Evolutionary conservation across 73 alveolate species (phyloP).

Genomic region (Paramecium tetraurelia): DNA sequence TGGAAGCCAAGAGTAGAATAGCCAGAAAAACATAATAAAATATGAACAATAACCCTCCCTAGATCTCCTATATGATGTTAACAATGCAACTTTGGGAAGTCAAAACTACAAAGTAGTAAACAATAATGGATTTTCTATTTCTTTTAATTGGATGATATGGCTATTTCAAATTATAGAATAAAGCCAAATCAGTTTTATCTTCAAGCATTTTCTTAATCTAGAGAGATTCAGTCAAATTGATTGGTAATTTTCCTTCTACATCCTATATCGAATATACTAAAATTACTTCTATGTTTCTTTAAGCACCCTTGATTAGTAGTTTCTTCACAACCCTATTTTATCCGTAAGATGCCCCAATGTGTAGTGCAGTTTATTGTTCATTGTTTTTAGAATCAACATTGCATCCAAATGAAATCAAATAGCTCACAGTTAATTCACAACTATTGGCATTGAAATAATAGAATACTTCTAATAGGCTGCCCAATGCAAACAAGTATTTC

Average conservation of each 20-base stretch:
- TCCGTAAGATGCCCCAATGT: not conserved
- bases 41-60: not conserved
- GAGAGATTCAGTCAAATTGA: not conserved
- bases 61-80: not conserved
- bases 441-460: not conserved
- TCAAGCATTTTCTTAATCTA: not conserved
- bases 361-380: not conserved
- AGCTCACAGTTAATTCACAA: slow-evolving; percentile 29
- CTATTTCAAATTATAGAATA: not conserved
- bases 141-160: slow-evolving; percentile 32
- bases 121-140: not conserved
- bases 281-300: not conserved
- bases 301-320: not conserved
- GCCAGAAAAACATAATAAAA: not conserved
- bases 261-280: not conserved
- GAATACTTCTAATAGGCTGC: slow-evolving; percentile 21
- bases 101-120: not conserved
- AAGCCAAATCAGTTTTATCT: slow-evolving; percentile 18
- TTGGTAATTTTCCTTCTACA: not conserved
- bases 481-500: slow-evolving; percentile 47
- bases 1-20: not conserved
- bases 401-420: not conserved
- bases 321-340: not conserved
- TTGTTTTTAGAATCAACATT: not conserved
- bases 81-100: not conserved